Evolutionary conservation across 2,329 filamentous ascomycete genomes (phyloP), one percentile per base, ranked within the genome.

Genomic region (Diaporthe sp.): DNA sequence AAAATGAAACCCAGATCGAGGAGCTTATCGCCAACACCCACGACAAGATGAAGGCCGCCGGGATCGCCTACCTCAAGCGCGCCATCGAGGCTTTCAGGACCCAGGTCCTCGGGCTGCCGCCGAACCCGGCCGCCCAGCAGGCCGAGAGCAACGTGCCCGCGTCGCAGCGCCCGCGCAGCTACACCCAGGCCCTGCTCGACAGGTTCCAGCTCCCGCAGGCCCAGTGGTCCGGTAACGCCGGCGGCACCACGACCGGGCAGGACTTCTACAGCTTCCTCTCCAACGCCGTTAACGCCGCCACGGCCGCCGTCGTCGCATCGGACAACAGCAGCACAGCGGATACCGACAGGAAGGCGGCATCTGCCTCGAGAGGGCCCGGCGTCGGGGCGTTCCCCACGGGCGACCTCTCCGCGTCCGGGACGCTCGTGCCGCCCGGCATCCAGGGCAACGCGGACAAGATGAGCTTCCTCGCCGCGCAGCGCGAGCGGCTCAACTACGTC

Each of bases 1-100:
- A 95, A 77, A 96, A 99, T 84, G 97, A 98, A 85, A 84, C 89
- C 58, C 92, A 94, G 79, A 98, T 99, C 84, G 97, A 99, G 82
- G 92, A 95, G 77, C 93, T 98, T 82, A 98, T 98, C 83, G 93
- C 92, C 78, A 90, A 92, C 76, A 89, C 92, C 55, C 96, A 98
- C 84, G 94, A 95, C 79, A 92, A 92, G 75, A 91, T 95, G 77
- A 94, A 93, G 85, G 88, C 92, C 22, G 92, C 94, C 53, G 96
- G 96, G 55, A 87, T 98, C 76, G 88, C 92, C 79, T 96, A 95
- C 83, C 84, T 96, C 77, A 93, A 93, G 82, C 89, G 91, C 79
- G 90, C 90, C 70, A 91, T 96, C 79, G 93, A 95, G 78, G 84
- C 92, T 76, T 85, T 97, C 78, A 93, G 93, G 81, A 93, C 94